Evolutionary conservation across 257 asterid genomes (phyloP), one percentile per base, ranked within the genome.

Genomic region (Solanum ahanhuiri): DNA sequence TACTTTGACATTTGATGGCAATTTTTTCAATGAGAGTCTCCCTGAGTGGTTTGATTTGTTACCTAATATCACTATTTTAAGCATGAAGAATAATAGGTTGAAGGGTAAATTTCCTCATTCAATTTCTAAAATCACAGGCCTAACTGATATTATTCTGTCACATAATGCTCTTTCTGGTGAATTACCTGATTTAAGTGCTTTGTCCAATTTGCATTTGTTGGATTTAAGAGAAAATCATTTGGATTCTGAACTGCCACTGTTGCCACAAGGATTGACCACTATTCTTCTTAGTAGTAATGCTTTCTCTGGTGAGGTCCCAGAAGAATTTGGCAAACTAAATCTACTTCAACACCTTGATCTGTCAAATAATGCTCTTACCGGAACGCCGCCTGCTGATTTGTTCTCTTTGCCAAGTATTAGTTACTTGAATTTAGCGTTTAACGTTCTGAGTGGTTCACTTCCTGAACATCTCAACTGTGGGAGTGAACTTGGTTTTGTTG

Each of bases 341-440:
- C 89, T 58, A 83, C 98, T 94, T 71, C 93, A 90, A 87, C 92
- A 92, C 71, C 91, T 94, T 33, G 96, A 94, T 86, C 89, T 94
- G 20, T 94, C 98, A 18, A 75, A 35, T 58, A 94, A 94, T 88
- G 88, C 88, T 14, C 91, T 94, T 48, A 41, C 86, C 30, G 97
- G 89, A 39, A 86, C 35, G 8, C 87, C 85, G 8, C 89, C 91
- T 3, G 89, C 33, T 0, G 86, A 77, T 2, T 51, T 93, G 83
- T 88, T 92, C 69, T 87, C 90, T 1, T 87, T 93, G 90, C 93
- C 92, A 17, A 88, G 35, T 86, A 30, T 94, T n/a, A 79, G 67
- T 77, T 91, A 90, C 28, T 67, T 94, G 39, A 91, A 90, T 81
- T 85, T 94, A 87, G 89, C 92, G 6, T 91, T 94, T 2, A 94